A percentile compares a stretch with the other conserved stretches of the same genome.
phyloP scores from a whole-genome alignment of 2,329 filamentous ascomycete species.

The Teratosphaeriaceae sp. region DNA sequence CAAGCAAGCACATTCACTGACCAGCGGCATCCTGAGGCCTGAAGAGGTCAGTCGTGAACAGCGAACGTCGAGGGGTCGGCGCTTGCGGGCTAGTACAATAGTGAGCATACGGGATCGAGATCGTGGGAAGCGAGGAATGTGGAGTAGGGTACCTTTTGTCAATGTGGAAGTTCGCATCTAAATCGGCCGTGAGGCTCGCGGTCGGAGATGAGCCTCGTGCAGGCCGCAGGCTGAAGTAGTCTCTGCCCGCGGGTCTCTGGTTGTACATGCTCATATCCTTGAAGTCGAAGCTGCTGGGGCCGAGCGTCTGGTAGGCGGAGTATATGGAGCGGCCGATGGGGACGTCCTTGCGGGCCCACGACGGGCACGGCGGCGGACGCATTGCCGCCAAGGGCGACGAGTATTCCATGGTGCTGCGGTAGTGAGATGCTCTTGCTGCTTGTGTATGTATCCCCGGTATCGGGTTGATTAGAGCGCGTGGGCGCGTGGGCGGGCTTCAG shows the following conservation, averaged over 20 bases:
- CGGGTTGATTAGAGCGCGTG: neutral
- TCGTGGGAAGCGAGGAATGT: slow-evolving; percentile 23
- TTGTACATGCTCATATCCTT: slow-evolving; percentile 66
- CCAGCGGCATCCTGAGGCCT: slow-evolving; percentile 35
- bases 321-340: slow-evolving; percentile 48
- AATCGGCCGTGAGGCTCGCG: slow-evolving; percentile 81
- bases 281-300: slow-evolving; percentile 66
- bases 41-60: slow-evolving; percentile 71
- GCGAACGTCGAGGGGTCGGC: slow-evolving; percentile 73
- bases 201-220: slow-evolving; percentile 81
- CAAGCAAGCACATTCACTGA: slow-evolving; percentile 16
- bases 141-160: slow-evolving; percentile 84
- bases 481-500: neutral
- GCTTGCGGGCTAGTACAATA: slow-evolving; percentile 61
- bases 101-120: slow-evolving; percentile 18
- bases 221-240: slow-evolving; percentile 78
- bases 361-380: slow-evolving; percentile 62
- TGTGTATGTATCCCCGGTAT: slow-evolving; percentile 1
- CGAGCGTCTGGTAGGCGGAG: slow-evolving; percentile 49
- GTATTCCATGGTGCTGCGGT: slow-evolving; percentile 69
- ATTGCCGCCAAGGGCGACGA: slow-evolving; percentile 92
- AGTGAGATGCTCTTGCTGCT: slow-evolving; percentile 1
- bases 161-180: slow-evolving; percentile 95
- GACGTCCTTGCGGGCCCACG: slow-evolving; percentile 54
- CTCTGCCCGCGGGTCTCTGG: slow-evolving; percentile 58